A percentile compares a stretch with the other conserved stretches of the same genome.
These are phyloP conservation scores for Colletotrichum chrysophilum DNA, from an alignment of 2,329 filamentous ascomycete species.

Conservation along the genomic window DNA sequence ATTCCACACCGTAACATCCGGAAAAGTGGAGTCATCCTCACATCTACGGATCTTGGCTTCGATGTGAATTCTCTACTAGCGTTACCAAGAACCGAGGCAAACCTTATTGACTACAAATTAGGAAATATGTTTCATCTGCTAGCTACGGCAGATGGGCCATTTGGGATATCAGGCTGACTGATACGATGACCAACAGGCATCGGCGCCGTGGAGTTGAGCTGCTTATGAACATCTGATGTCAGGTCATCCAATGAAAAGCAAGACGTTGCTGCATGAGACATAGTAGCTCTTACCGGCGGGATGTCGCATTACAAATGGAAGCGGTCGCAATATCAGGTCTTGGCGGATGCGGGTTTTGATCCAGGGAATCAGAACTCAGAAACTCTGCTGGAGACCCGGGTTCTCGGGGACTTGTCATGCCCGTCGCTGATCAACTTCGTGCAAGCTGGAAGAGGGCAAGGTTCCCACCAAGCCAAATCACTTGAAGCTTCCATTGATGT, in stretches of 20 bases:
- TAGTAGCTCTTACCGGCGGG: not conserved
- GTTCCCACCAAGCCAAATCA: not conserved
- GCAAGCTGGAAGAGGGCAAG: not conserved
- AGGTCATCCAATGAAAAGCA: not conserved
- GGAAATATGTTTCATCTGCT: not conserved
- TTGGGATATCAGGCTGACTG: not conserved
- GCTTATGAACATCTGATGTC: not conserved
- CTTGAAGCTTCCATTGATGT: not conserved
- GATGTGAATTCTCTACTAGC: accelerated
- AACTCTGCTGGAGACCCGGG: not conserved
- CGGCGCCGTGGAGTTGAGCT: not conserved
- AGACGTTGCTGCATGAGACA: not conserved
- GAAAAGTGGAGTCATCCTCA: not conserved
- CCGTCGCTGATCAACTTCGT: not conserved
- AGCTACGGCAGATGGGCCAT: not conserved
- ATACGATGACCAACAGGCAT: not conserved
- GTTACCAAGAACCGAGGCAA: not conserved
- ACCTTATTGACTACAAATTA: not conserved
- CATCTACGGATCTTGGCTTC: not conserved
- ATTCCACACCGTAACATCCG: not conserved
- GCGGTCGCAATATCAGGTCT: not conserved
- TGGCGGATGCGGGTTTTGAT: not conserved
- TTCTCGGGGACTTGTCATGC: not conserved
- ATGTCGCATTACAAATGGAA: not conserved
- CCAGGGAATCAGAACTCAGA: not conserved